Conservation (phyloP, 1,139 yeast genomes). For the Pichia sp. region DNA sequence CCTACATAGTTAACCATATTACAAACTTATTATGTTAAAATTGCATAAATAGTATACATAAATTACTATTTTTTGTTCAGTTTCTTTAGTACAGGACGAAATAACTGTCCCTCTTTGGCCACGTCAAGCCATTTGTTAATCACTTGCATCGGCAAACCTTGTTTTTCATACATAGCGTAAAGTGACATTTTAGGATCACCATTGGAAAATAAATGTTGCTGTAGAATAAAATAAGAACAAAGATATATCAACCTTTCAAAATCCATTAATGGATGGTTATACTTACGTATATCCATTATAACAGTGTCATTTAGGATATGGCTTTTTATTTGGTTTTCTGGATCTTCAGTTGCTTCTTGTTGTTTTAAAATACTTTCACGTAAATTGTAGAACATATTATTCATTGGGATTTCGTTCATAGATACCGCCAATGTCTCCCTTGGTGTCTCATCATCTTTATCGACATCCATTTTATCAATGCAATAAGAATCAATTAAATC, state of each 20-base stretch:
- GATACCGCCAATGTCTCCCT: slow-evolving; percentile 2
- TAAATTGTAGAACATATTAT: slow-evolving; percentile 8
- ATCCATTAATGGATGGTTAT: slow-evolving; percentile 8
- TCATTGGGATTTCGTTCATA: slow-evolving; percentile 7
- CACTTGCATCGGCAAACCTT: slow-evolving; percentile 4
- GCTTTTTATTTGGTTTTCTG: not conserved
- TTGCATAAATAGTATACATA: too few species aligned
- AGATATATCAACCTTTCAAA: slow-evolving; percentile 9
- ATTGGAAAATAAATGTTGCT: slow-evolving; percentile 1
- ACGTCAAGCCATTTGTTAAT: slow-evolving; percentile 5
- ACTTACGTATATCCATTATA: not conserved
- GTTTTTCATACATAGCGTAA: slow-evolving; percentile 3
- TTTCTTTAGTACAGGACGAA: not conserved
- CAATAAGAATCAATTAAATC: slow-evolving; percentile 35
- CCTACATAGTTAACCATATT: too few species aligned
- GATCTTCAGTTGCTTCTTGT: not conserved
- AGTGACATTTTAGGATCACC: not conserved
- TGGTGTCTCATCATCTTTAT: not conserved
- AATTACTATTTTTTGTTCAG: not conserved
- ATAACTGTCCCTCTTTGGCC: not conserved
- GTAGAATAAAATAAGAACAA: slow-evolving; percentile 1
- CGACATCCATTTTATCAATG: slow-evolving; percentile 22
- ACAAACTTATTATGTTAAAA: too few species aligned
- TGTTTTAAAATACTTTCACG: slow-evolving; percentile 1
- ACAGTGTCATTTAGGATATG: not conserved